Conservation (phyloP, 495 filamentous ascomycete species). For the Chaetomium tenue region DNA sequence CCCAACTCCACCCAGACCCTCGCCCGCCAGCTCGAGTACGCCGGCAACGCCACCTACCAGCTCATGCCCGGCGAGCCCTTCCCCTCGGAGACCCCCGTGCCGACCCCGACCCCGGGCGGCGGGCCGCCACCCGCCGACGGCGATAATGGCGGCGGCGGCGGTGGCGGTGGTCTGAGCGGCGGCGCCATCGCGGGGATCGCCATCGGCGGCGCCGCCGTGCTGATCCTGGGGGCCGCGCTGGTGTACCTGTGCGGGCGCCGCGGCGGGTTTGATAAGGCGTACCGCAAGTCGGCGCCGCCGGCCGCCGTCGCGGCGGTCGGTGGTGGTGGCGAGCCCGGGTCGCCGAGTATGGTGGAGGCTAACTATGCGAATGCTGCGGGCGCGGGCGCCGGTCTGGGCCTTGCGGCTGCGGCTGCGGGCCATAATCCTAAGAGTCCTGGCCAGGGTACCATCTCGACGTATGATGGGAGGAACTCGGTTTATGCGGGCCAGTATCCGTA, state of each 20-base stretch:
- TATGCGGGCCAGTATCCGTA: not conserved
- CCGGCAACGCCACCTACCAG: constrained; percentile 34
- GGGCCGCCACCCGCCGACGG: constrained; percentile 13
- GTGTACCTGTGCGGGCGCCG: constrained; percentile 46
- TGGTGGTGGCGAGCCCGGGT: constrained; percentile 3
- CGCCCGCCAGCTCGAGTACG: constrained; percentile 33
- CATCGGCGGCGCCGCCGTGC: constrained; percentile 43
- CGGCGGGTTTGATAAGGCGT: constrained; percentile 37
- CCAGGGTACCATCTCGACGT: constrained; percentile 25
- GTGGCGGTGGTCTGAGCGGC: constrained; percentile 23
- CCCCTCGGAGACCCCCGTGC: constrained; percentile 32
- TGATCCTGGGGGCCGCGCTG: constrained; percentile 39
- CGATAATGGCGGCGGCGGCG: not conserved
- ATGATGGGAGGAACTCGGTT: constrained; percentile 10
- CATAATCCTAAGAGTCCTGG: constrained; percentile 36
- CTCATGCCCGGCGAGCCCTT: constrained; percentile 42
- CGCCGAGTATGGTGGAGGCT: constrained; percentile 27
- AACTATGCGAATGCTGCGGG: constrained; percentile 16
- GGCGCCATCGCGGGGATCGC: constrained; percentile 52
- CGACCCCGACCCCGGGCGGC: constrained; percentile 19
- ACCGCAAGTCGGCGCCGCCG: constrained; percentile 23
- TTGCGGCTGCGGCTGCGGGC: not conserved
- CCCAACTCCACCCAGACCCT: constrained; percentile 36
- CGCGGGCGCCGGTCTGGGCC: not conserved
- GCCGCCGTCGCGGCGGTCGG: not conserved